These are phyloP conservation scores for Echeveria elegans DNA, from an alignment of 164 flowering plant genomes.

Conservation along the genomic window DNA sequence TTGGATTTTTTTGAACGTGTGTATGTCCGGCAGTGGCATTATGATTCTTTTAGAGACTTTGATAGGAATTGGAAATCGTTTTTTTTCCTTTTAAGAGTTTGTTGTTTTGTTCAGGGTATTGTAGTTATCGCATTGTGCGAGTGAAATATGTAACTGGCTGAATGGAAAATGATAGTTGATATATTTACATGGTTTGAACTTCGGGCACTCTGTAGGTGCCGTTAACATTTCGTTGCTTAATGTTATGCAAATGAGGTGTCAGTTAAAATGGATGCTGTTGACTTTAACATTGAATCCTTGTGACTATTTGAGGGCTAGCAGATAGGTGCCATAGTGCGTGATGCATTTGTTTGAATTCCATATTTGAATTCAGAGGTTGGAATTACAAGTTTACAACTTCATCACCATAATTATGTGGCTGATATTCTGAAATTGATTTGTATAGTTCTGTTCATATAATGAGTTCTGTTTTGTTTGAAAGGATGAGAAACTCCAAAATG, in stretches of 20 bases:
- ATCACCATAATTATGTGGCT: neutral
- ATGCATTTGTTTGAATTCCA: neutral
- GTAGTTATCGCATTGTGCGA: neutral
- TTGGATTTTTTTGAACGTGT: no score
- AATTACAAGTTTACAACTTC: neutral
- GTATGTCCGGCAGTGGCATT: no score
- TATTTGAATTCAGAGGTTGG: neutral
- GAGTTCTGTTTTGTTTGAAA: constrained; percentile 12
- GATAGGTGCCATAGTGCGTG: neutral
- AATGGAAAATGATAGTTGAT: neutral
- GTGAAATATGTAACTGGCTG: neutral
- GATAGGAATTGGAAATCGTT: no score
- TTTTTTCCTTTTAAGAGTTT: no score
- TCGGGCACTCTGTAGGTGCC: neutral
- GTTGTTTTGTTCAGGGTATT: neutral
- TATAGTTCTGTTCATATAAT: neutral
- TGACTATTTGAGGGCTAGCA: neutral
- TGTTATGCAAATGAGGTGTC: neutral
- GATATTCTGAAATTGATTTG: neutral
- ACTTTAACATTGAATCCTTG: neutral
- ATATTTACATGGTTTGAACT: neutral
- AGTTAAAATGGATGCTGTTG: neutral
- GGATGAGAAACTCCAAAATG: constrained; percentile 59
- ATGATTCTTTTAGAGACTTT: neutral
- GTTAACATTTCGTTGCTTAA: neutral